Percentiles rank a stretch among this genome's conserved stretches.
These are phyloP conservation scores for Evernia prunastri DNA, from an alignment of 495 filamentous ascomycete species.

Conservation along the genomic window DNA sequence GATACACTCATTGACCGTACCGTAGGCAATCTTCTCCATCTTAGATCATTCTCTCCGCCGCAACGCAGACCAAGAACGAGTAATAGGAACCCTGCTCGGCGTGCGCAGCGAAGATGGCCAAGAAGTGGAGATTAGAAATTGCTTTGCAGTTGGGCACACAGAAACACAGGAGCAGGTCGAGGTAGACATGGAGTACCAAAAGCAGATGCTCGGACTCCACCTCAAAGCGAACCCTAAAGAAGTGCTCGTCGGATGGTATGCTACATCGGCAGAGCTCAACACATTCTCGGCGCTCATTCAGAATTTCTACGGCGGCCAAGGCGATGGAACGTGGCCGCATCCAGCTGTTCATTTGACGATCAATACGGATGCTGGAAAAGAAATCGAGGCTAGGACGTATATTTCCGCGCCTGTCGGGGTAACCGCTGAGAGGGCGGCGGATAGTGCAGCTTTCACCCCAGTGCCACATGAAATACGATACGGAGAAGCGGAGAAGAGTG, in stretches of 20 bases:
- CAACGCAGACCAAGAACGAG: constrained; percentile 81
- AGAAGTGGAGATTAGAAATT: constrained; percentile 89
- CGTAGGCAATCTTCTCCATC: constrained; percentile 87
- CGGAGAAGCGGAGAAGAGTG: constrained; percentile 85
- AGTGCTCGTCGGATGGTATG: constrained; percentile 95
- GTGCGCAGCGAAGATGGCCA: constrained; percentile 89
- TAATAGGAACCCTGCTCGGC: constrained; percentile 92
- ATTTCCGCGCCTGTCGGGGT: constrained; percentile 93
- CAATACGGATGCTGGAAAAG: constrained; percentile 73
- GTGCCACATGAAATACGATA: constrained; percentile 89
- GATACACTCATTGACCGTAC: constrained; percentile 1
- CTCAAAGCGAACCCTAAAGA: constrained; percentile 91
- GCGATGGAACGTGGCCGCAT: constrained; percentile 93
- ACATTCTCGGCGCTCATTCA: constrained; percentile 97
- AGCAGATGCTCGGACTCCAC: constrained; percentile 92
- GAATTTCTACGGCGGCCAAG: constrained; percentile 97
- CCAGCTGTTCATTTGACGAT: constrained; percentile 95
- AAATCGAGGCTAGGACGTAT: constrained; percentile 82
- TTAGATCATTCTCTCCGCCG: constrained; percentile 92
- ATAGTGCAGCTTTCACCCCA: constrained; percentile 92
- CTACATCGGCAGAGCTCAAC: constrained; percentile 90
- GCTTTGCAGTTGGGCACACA: constrained; percentile 95
- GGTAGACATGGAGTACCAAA: constrained; percentile 99
- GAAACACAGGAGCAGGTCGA: constrained; percentile 98
- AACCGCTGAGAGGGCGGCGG: constrained; percentile 85